Evolutionary conservation across 2,329 filamentous ascomycete species (phyloP).

Genomic region (Xylaria digitata): DNA sequence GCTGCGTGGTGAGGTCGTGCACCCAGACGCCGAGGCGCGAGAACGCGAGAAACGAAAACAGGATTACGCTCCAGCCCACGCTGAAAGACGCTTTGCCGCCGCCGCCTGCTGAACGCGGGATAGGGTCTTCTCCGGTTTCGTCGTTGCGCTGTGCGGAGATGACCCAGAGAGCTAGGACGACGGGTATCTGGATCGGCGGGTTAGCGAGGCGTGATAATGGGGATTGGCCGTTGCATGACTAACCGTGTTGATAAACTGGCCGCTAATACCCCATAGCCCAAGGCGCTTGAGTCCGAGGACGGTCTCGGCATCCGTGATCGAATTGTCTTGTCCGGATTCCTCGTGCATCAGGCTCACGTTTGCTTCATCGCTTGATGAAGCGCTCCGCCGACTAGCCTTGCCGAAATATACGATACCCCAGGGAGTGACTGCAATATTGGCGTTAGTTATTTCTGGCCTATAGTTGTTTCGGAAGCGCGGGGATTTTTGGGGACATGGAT

Average conservation of each 20-base stretch:
- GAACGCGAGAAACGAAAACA: constrained; percentile 56
- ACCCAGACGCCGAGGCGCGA: constrained; percentile 59
- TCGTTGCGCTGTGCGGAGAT: constrained; percentile 43
- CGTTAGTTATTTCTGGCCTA: background rate
- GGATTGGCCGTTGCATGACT: background rate
- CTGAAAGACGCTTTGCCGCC: constrained; percentile 27
- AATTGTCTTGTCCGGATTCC: constrained; percentile 27
- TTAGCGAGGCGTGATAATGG: constrained; percentile 2
- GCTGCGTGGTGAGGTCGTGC: constrained; percentile 58
- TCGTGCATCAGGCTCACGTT: constrained; percentile 28
- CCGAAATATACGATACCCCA: constrained; percentile 56
- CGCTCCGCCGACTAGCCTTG: constrained; percentile 44
- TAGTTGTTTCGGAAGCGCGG: background rate
- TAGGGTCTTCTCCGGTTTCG: constrained; percentile 22
- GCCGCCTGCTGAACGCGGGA: constrained; percentile 15
- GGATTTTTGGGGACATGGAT: too few species aligned
- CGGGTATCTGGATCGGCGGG: constrained; percentile 49
- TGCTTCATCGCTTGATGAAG: constrained; percentile 42
- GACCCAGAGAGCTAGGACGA: constrained; percentile 51
- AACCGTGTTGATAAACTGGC: constrained; percentile 56
- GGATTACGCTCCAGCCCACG: constrained; percentile 48
- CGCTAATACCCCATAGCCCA: constrained; percentile 57
- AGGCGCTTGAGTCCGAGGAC: constrained; percentile 52
- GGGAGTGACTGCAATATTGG: constrained; percentile 54
- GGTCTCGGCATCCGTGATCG: constrained; percentile 40